Evolutionary conservation across 352 stramenopile species (phyloP), one percentile per base, ranked within the genome.

Genomic region (Peronospora tabacina): DNA sequence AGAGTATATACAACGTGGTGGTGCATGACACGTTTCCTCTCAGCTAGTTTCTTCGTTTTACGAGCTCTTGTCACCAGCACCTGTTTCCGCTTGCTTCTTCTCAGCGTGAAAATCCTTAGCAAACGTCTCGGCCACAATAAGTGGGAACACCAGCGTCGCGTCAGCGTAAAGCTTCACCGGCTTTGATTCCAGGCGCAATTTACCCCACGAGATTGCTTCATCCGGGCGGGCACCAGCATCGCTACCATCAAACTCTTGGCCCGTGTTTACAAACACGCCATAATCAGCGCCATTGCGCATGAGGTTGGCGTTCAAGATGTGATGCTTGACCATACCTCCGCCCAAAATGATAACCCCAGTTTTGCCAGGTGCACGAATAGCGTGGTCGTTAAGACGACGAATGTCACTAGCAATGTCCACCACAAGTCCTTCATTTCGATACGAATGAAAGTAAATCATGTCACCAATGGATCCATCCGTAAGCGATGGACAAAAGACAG

Each of bases 371-470:
- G 95, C 94, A 44, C 86, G 84, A 44, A 99, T 95, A 1, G 96
- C 95, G 30, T 96, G 80, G 68, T 99, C 95, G 63, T 99, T 99
- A 55, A 99, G 97, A 22, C 65, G 67, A 28, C 95, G 92, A 59
- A 99, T 99, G 65, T 99, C 97, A 43, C 91, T 85, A 13, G 85
- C 88, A 52, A 99, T 97, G 61, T 99, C 97, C 8, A 99, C 58
- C 7, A 98, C 64, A 41, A 99, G 95, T 3, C 96, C 97, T 35
- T 91, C 83, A 16, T 96, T 87, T 63, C 98, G 98, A 82, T 99
- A 99, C 49, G 92, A 98, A 70, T 99, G 96, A 64, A 99, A 99
- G 80, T 98, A 99, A n/a, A 99, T 89, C 97, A 99, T 99, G 66
- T 99, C 97, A 30, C 97, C 97, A 49, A 99, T 94, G 35, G 87